Conservation (phyloP, 768 basidiomycete species). For the Lactifluus pinguis region DNA sequence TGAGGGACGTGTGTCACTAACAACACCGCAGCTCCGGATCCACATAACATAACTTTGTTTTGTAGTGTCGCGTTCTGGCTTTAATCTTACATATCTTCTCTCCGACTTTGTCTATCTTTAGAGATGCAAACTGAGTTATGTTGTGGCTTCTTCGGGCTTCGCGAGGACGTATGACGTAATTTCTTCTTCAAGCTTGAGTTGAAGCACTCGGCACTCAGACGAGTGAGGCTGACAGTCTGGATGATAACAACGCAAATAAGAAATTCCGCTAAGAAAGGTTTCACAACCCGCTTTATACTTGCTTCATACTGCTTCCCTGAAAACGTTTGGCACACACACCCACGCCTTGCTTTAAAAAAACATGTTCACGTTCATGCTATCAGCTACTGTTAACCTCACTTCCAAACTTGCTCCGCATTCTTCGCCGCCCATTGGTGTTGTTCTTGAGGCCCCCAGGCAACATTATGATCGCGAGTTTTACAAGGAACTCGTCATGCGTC, state of each 20-base stretch:
- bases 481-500: not conserved
- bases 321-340: not conserved
- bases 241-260: not conserved
- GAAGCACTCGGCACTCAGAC: too few relatives aligned
- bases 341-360: not conserved
- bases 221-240: not conserved
- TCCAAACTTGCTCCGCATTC: not conserved
- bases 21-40: too few relatives aligned
- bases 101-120: too few relatives aligned
- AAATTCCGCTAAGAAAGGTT: not conserved
- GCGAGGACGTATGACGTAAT: too few relatives aligned
- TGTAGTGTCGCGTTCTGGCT: too few relatives aligned
- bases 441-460: not conserved
- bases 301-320: not conserved
- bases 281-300: not conserved
- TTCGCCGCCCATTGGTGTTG: not conserved
- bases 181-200: too few relatives aligned
- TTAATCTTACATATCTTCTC: too few relatives aligned
- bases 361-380: conserved; percentile 7
- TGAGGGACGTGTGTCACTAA: too few relatives aligned
- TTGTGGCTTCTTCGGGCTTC: too few relatives aligned
- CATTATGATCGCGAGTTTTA: not conserved
- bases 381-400: not conserved
- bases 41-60: too few relatives aligned
- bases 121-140: too few relatives aligned